Evolutionary conservation across 2,329 filamentous ascomycete genomes (phyloP).

Genomic region (Sporothrix mexicana): DNA sequence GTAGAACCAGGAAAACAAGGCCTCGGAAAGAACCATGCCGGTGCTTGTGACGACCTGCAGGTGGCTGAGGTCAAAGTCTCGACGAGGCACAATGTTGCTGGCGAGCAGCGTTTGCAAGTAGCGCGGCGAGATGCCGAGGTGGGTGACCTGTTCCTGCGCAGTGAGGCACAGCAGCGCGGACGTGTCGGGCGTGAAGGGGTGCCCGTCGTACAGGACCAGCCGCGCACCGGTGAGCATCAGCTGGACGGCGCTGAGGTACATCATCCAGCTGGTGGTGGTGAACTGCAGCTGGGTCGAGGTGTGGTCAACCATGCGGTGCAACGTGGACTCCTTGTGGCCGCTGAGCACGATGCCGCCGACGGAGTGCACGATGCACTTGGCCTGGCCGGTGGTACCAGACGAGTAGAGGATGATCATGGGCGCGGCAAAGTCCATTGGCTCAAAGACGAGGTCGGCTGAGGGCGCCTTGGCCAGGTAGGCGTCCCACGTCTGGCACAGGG

Average conservation of each 20-base stretch:
- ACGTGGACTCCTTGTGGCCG: conserved; percentile 20
- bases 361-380: conserved; percentile 23
- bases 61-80: neutral
- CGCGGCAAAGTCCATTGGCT: conserved; percentile 3
- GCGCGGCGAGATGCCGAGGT: conserved; percentile 11
- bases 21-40: neutral
- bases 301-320: conserved; percentile 16
- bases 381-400: conserved; percentile 15
- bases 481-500: neutral
- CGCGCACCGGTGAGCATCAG: conserved; percentile 13
- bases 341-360: conserved; percentile 19
- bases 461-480: neutral
- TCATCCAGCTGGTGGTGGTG: conserved; percentile 23
- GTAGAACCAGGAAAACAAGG: neutral
- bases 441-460: neutral
- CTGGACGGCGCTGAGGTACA: conserved; percentile 23
- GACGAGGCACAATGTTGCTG: neutral
- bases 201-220: conserved; percentile 12
- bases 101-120: conserved; percentile 6
- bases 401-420: conserved; percentile 22
- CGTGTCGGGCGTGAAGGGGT: conserved; percentile 17
- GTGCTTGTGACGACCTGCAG: neutral
- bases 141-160: conserved; percentile 18
- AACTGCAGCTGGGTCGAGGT: conserved; percentile 23
- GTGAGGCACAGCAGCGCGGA: neutral